Evolutionary conservation across 495 filamentous ascomycete species (phyloP), one percentile per base, ranked within the genome.

Genomic region (Geoglossum glabrum): DNA sequence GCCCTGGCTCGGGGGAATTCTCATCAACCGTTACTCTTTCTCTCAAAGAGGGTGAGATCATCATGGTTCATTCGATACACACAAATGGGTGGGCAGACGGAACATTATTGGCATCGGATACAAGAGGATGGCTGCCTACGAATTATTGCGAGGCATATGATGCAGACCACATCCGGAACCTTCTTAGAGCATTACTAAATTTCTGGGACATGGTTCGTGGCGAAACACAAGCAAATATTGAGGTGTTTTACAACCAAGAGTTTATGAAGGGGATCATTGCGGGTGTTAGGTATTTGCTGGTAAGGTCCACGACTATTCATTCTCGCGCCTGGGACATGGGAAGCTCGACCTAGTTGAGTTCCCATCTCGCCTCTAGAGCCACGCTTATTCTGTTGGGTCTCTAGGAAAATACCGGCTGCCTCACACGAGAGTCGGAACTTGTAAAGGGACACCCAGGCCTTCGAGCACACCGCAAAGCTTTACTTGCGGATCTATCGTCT

Each of bases 11-110:
- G 64, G 75, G 82, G 54, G 83, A 87, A 54, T 81, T 74, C 10
- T 75, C 77, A 15, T 76, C 85, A 21, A 90, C 87, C 9, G 85
- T 97, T 59, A 96, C 90, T 21, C 69, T 95, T 9, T 86, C 88
- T 6, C 75, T 99, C 31, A 86, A 87, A 62, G 79, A 84, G 62
- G 93, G 92, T 55, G 93, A 97, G 63, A 79, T 99, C 25, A 86
- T 99, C 55, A 70, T 99, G 57, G 82, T 99, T 34, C 93, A 99
- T 69, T 95, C 92, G 15, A 85, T 99, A 62, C 93, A 99, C 71
- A 88, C 87, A 54, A 99, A 95, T 73, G 93, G 93, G 64, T 99
- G 93, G 93, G 93, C 92, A 43, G 93, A 99, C 69, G 93, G 93
- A 43, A 99, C 93, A n/a, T 74, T 95, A 47, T 70, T 99, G 56